A percentile compares a stretch with the other conserved stretches of the same genome.
Evolutionary conservation across 305 asterid genomes (phyloP).

Genomic region (Solanum hybrid): DNA sequence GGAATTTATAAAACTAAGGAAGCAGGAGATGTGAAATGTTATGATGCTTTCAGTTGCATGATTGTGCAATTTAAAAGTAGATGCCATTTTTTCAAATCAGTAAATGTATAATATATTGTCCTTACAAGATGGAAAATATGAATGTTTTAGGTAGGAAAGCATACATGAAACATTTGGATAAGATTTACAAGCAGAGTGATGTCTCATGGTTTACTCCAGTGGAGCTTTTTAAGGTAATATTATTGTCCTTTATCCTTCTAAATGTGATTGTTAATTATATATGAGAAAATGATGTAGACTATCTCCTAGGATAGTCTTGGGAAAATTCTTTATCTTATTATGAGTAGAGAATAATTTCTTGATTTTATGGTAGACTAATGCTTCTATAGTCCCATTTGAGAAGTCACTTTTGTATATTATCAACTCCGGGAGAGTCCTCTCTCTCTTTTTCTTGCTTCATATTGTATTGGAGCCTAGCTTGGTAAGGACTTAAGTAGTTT

Average conservation of each 20-base stretch:
- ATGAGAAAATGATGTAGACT: not conserved
- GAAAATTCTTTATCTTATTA: not conserved
- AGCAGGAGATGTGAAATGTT: not conserved
- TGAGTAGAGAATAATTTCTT: not conserved
- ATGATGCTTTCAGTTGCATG: not conserved
- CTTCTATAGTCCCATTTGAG: not conserved
- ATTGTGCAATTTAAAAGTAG: not conserved
- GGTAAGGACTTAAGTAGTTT: not conserved
- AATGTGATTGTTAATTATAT: not conserved
- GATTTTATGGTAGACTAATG: not conserved
- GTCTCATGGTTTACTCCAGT: constrained; percentile 97
- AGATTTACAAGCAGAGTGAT: constrained; percentile 82
- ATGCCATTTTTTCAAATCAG: not conserved
- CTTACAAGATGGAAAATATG: constrained; percentile 5
- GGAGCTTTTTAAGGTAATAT: constrained; percentile 86
- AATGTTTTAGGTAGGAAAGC: constrained; percentile 66
- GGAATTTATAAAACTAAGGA: not conserved
- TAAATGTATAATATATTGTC: not conserved
- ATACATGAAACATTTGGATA: constrained; percentile 71
- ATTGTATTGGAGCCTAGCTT: not conserved
- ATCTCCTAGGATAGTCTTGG: not conserved
- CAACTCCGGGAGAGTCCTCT: not conserved
- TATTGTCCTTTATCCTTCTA: not conserved
- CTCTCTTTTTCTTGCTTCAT: not conserved
- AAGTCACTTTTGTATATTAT: not conserved